Evolutionary conservation across 2,329 filamentous ascomycete genomes (phyloP).

Genomic region (Pseudophaeomoniella oleicola): DNA sequence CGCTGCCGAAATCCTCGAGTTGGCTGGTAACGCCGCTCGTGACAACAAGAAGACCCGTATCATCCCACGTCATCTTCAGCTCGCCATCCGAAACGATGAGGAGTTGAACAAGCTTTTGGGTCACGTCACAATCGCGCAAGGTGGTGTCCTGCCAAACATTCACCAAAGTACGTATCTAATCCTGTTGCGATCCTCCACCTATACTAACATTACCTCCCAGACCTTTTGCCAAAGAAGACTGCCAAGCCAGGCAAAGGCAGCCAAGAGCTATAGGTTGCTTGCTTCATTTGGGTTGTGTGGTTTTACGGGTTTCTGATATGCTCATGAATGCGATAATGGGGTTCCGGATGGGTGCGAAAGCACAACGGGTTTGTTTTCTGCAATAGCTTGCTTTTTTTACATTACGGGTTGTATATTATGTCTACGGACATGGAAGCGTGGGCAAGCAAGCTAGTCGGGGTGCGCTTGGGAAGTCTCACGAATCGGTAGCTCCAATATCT

Average conservation of each 20-base stretch:
- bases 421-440: conserved; percentile 35
- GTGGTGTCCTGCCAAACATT: conserved; percentile 93
- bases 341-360: conserved; percentile 49
- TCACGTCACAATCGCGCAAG: conserved; percentile 92
- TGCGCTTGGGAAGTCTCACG: conserved; percentile 18
- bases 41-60: conserved; percentile 99
- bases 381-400: conserved; percentile 8
- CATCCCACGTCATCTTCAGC: conserved; percentile 95
- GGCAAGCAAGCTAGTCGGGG: conserved; percentile 4
- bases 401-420: conserved; percentile 48
- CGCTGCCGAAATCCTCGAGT: conserved; percentile 94
- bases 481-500: conserved; percentile 10
- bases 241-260: conserved; percentile 87
- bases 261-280: conserved; percentile 72
- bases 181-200: conserved; percentile 1
- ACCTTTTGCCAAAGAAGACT: conserved; percentile 99
- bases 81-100: conserved; percentile 98
- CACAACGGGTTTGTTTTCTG: conserved; percentile 38
- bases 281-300: conserved; percentile 35
- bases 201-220: conserved; percentile 39
- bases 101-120: conserved; percentile 98
- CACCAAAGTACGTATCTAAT: conserved; percentile 64
- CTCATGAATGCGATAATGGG: conserved; percentile 48
- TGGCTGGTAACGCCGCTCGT: conserved; percentile 95
- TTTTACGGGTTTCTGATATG: conserved; percentile 34